These are phyloP conservation scores for Chrysoporthe cubensis DNA, from an alignment of 2,329 filamentous ascomycete genomes.

Conservation along the genomic window DNA sequence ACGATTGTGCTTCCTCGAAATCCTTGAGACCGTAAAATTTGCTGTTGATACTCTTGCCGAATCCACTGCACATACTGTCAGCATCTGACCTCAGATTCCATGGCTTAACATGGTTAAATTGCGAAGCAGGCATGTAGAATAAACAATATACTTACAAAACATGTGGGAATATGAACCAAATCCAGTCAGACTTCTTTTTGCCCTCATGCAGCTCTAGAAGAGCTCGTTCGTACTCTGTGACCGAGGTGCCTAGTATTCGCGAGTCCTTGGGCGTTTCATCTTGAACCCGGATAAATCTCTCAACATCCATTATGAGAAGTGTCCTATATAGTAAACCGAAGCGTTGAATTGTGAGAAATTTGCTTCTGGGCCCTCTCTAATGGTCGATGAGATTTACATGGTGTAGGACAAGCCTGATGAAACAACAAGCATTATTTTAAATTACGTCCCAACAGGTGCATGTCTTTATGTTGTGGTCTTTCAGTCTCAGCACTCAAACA, in stretches of 20 bases:
- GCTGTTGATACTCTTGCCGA: conserved; percentile 16
- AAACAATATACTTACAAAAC: neutral
- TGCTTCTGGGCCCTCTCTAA: neutral
- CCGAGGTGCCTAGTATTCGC: neutral
- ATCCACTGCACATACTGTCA: conserved; percentile 1
- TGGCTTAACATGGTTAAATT: too few relatives aligned
- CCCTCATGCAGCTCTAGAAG: conserved; percentile 13
- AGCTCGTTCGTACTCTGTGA: conserved; percentile 15
- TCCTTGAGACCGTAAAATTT: conserved; percentile 15
- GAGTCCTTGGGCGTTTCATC: neutral
- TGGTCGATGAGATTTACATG: neutral
- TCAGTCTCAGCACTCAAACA: too few relatives aligned
- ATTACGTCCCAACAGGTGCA: too few relatives aligned
- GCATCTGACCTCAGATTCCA: neutral
- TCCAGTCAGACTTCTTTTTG: neutral
- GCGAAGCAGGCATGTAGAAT: neutral
- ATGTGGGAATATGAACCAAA: conserved; percentile 21
- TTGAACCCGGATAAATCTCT: conserved; percentile 14
- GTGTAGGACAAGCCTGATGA: neutral
- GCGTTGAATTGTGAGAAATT: neutral
- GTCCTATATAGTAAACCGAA: neutral
- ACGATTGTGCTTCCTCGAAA: conserved; percentile 18
- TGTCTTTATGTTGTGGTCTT: too few relatives aligned
- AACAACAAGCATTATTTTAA: neutral
- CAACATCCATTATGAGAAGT: conserved; percentile 1